Evolutionary conservation across 2,329 filamentous ascomycete genomes (phyloP).

Genomic region (Penicillium crustosum): DNA sequence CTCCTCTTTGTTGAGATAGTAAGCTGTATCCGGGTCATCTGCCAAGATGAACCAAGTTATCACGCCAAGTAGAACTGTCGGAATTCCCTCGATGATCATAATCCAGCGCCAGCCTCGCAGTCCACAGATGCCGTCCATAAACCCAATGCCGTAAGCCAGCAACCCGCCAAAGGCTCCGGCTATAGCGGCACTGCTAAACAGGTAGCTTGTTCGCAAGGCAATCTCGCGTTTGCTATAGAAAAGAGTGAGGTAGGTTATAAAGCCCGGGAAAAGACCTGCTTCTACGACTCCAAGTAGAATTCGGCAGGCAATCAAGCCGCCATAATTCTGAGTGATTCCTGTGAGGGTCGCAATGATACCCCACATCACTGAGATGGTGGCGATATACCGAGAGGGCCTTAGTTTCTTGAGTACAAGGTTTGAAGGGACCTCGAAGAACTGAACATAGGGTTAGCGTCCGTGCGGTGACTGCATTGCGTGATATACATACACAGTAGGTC

Average conservation of each 20-base stretch:
- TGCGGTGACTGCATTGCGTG: neutral
- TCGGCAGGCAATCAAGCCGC: conserved; percentile 65
- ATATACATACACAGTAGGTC: conserved; percentile 54
- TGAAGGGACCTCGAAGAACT: conserved; percentile 62
- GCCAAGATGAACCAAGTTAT: conserved; percentile 60
- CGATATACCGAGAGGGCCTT: conserved; percentile 60
- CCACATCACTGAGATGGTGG: conserved; percentile 61
- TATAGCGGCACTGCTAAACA: conserved; percentile 65
- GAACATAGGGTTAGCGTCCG: neutral
- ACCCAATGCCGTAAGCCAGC: conserved; percentile 70
- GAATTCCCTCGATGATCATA: conserved; percentile 60
- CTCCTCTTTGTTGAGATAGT: conserved; percentile 61
- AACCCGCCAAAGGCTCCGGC: conserved; percentile 72
- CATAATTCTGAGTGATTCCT: conserved; percentile 66
- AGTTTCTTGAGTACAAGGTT: conserved; percentile 65
- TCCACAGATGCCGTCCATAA: conserved; percentile 67
- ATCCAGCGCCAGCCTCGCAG: conserved; percentile 71
- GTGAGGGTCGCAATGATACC: conserved; percentile 51
- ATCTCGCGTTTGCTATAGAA: conserved; percentile 75
- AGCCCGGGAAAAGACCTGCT: conserved; percentile 68
- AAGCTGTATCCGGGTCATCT: conserved; percentile 64
- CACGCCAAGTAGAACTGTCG: conserved; percentile 57
- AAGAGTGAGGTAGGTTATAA: conserved; percentile 69
- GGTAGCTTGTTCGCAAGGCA: conserved; percentile 69
- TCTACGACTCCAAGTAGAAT: conserved; percentile 68